Conservation (phyloP, 139 green algal genomes). For the Tetratostichococcus sp. region DNA sequence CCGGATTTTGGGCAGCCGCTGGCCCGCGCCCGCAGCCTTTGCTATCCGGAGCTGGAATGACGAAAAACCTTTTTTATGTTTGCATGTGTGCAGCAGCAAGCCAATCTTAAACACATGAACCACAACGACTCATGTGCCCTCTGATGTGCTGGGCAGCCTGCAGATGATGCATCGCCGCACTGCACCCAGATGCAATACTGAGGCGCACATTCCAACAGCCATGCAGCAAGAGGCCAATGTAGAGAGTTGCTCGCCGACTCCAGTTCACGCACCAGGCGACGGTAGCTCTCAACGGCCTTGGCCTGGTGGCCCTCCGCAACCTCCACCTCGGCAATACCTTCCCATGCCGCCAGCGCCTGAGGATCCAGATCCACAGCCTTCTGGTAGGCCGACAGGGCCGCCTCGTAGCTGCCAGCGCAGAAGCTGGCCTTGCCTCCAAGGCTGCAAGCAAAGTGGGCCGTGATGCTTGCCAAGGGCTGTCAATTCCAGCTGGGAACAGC, state of each 20-base stretch:
- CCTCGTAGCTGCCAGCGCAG: constrained; percentile 2
- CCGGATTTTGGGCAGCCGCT: constrained; percentile 15
- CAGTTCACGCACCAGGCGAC: constrained; percentile 23
- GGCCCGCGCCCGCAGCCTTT: background rate
- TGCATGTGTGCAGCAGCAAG: no score
- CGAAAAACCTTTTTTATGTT: no score
- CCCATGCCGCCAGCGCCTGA: constrained; percentile 7
- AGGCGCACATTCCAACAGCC: no score
- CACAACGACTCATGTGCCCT: no score
- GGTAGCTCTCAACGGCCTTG: constrained; percentile 31
- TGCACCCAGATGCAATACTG: no score
- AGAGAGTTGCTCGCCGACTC: no score
- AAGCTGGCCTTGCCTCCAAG: constrained; percentile 11
- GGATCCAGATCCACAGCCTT: constrained; percentile 7
- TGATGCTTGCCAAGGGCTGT: background rate
- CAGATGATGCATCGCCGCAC: no score
- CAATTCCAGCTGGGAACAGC: background rate
- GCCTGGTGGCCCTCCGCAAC: constrained; percentile 23
- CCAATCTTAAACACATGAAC: no score
- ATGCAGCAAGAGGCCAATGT: no score
- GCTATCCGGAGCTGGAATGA: constrained; percentile 19
- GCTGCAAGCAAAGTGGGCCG: background rate
- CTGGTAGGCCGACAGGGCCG: background rate
- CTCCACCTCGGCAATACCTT: constrained; percentile 28
- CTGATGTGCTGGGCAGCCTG: no score